These are phyloP conservation scores for Penicillium manginii DNA, from an alignment of 495 filamentous ascomycete species.

Conservation along the genomic window DNA sequence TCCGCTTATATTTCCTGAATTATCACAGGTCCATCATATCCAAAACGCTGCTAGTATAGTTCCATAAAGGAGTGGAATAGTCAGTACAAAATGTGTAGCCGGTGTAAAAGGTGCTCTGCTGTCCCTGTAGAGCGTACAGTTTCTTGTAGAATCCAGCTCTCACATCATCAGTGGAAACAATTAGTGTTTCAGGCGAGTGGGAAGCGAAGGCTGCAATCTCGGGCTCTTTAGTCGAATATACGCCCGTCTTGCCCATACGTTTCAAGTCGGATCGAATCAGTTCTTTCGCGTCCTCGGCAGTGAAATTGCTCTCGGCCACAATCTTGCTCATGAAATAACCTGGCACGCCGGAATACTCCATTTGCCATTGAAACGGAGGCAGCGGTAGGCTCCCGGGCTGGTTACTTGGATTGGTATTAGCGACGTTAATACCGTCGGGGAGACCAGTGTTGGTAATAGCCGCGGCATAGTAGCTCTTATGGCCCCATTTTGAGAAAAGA, in stretches of 20 bases:
- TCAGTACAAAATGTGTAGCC: conserved; percentile 30
- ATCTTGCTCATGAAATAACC: conserved; percentile 18
- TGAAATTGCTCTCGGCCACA: conserved; percentile 13
- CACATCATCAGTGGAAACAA: conserved; percentile 39
- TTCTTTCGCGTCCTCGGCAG: conserved; percentile 12
- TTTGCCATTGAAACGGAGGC: conserved; percentile 16
- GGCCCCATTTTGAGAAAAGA: conserved; percentile 45
- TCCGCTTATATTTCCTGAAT: not conserved
- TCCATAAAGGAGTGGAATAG: conserved; percentile 13
- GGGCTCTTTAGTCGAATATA: conserved; percentile 16
- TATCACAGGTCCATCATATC: conserved; percentile 12
- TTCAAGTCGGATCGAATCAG: conserved; percentile 17
- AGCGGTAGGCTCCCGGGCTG: conserved; percentile 24
- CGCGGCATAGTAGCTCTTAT: conserved; percentile 24
- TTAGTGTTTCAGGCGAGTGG: conserved; percentile 35
- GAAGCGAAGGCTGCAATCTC: conserved; percentile 26
- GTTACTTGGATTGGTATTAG: conserved; percentile 14
- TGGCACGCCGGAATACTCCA: conserved; percentile 18
- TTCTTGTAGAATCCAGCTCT: conserved; percentile 52
- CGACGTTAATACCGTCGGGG: conserved; percentile 15
- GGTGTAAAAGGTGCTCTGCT: conserved; percentile 55
- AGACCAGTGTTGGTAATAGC: conserved; percentile 22
- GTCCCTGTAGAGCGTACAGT: conserved; percentile 55
- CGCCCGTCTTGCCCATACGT: conserved; percentile 19
- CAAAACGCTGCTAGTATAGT: conserved; percentile 15